Conservation (phyloP, 2,329 filamentous ascomycete species). For the Clonostachys solani region DNA sequence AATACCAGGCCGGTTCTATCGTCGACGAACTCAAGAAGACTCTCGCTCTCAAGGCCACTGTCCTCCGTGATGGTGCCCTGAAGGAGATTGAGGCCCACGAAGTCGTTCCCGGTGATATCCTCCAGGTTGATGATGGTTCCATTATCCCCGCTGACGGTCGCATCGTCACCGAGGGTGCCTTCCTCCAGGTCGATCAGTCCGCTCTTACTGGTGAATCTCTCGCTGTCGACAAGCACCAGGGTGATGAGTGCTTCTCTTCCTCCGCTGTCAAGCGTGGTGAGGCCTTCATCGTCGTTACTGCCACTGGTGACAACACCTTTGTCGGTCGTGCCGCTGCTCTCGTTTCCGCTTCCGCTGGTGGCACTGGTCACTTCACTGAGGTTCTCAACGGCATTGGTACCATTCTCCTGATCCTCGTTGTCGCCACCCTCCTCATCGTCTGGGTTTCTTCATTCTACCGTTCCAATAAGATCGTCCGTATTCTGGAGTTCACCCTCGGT, state of each 20-base stretch:
- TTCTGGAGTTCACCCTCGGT: conserved; percentile 80
- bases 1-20: conserved; percentile 85
- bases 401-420: conserved; percentile 72
- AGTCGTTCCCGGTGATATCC: conserved; percentile 85
- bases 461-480: conserved; percentile 72
- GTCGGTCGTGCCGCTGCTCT: conserved; percentile 85
- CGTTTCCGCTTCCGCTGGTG: conserved; percentile 70
- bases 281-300: conserved; percentile 76
- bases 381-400: conserved; percentile 85
- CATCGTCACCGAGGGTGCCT: conserved; percentile 77
- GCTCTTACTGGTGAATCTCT: conserved; percentile 90
- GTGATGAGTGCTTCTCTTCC: conserved; percentile 78
- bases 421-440: conserved; percentile 75
- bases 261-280: conserved; percentile 89
- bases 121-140: conserved; percentile 87
- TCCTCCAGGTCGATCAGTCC: conserved; percentile 88
- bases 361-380: conserved; percentile 84
- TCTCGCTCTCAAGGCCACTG: conserved; percentile 80
- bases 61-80: conserved; percentile 73
- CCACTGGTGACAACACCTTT: conserved; percentile 86
- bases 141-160: conserved; percentile 88
- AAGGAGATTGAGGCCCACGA: conserved; percentile 78
- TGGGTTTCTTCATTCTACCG: conserved; percentile 89
- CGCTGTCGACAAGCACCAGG: conserved; percentile 82
- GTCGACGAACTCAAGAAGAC: conserved; percentile 91